A percentile compares a stretch with the other conserved stretches of the same genome.
These are phyloP conservation scores for Nothomitra cinnamomea DNA, from an alignment of 2,329 filamentous ascomycete species.

Conservation along the genomic window DNA sequence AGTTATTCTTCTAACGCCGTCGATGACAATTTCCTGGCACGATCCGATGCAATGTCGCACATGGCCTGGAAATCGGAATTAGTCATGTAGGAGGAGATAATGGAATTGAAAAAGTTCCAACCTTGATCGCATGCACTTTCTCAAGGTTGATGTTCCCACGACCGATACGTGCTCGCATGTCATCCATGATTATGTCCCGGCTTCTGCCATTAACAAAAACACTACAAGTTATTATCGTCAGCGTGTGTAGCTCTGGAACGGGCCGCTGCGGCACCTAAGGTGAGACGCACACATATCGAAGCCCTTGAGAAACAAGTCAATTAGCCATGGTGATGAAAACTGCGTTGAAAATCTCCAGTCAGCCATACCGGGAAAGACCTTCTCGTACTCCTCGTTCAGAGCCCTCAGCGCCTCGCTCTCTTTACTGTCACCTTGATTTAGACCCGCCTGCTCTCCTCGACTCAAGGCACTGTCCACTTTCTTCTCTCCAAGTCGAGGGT, in stretches of 20 bases:
- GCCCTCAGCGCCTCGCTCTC: conserved; percentile 38
- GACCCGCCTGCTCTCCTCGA: conserved; percentile 61
- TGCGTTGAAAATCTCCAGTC: background rate
- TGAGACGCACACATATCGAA: conserved; percentile 53
- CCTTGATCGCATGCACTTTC: conserved; percentile 56
- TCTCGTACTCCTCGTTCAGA: conserved; percentile 67
- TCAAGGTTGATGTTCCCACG: conserved; percentile 49
- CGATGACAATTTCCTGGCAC: conserved; percentile 19
- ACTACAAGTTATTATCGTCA: conserved; percentile 18
- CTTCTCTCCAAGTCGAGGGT: conserved; percentile 69
- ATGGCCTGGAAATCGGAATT: conserved; percentile 45
- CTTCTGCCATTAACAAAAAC: conserved; percentile 78
- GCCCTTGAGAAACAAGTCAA: conserved; percentile 27
- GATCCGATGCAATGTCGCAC: conserved; percentile 76
- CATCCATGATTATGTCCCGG: conserved; percentile 57
- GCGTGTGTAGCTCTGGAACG: no score
- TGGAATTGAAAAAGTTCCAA: conserved; percentile 22
- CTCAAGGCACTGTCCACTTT: conserved; percentile 71
- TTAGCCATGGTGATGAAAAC: background rate
- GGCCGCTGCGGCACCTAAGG: background rate
- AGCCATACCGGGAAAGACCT: conserved; percentile 39
- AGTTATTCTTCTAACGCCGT: background rate
- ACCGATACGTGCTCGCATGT: conserved; percentile 62
- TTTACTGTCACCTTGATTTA: conserved; percentile 40
- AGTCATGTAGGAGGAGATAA: background rate